Conservation (phyloP, 2,329 filamentous ascomycete genomes). For the Neophaeococcomyces mojaviensis region DNA sequence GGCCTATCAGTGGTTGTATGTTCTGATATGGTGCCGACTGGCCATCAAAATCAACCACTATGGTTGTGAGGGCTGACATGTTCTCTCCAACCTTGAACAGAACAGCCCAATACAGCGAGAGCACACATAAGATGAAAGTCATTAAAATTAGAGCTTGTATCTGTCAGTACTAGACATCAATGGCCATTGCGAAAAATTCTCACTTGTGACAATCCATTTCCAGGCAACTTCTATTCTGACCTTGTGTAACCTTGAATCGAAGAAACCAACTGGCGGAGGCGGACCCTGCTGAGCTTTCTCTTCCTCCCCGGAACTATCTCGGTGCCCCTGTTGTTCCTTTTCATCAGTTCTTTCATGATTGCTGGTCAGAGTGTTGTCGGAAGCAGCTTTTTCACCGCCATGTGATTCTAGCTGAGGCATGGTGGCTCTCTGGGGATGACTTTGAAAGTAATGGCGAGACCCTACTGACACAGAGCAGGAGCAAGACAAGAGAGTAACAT, state of each 20-base stretch:
- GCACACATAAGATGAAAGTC: constrained; percentile 47
- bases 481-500: too few species aligned
- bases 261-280: constrained; percentile 24
- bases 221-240: constrained; percentile 6
- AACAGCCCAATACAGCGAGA: constrained; percentile 57
- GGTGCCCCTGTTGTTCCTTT: not conserved
- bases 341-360: not conserved
- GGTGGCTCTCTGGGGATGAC: too few species aligned
- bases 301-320: not conserved
- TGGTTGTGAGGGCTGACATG: constrained; percentile 43
- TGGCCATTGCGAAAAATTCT: not conserved
- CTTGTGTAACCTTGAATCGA: constrained; percentile 23
- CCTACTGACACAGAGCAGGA: too few species aligned
- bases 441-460: too few species aligned
- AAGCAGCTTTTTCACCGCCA: not conserved
- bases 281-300: constrained; percentile 7
- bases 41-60: constrained; percentile 59
- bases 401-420: too few species aligned
- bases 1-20: constrained; percentile 48
- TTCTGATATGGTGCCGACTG: constrained; percentile 45
- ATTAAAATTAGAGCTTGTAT: constrained; percentile 43
- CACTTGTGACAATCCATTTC: constrained; percentile 4
- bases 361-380: not conserved
- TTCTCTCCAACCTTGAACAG: constrained; percentile 47
- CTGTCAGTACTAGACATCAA: not conserved